Conservation (phyloP, 108 stramenopile species). For the Fragilariopsis cylindrus region DNA sequence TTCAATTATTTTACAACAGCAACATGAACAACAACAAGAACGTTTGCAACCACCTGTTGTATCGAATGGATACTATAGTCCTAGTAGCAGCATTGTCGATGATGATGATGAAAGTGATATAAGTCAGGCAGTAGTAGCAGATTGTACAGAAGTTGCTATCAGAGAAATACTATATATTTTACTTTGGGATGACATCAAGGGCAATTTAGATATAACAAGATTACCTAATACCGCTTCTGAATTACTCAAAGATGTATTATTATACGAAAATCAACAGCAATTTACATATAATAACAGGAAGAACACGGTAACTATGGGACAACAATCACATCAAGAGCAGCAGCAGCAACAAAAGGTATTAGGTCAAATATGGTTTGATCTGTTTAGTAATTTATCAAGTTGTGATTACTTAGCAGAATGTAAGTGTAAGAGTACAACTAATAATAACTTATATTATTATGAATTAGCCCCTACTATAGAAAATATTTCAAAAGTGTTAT, state of each 20-base stretch:
- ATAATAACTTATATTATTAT: conserved; percentile 31
- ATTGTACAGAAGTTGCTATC: conserved; percentile 41
- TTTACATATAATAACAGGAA: neutral
- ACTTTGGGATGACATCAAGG: conserved; percentile 34
- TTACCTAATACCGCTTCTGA: conserved; percentile 29
- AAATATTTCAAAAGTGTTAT: conserved; percentile 27
- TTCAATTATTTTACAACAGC: conserved; percentile 14
- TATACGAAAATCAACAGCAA: neutral
- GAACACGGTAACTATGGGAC: too few species aligned
- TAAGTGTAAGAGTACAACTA: neutral
- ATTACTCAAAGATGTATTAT: conserved; percentile 9
- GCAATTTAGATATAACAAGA: conserved; percentile 19
- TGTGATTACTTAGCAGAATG: conserved; percentile 36
- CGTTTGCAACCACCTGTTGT: conserved; percentile 9
- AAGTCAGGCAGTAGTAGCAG: neutral
- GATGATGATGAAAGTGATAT: conserved; percentile 14
- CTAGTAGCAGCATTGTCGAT: neutral
- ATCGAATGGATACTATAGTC: conserved; percentile 37
- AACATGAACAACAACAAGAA: neutral
- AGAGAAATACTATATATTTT: conserved; percentile 38
- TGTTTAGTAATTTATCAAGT: conserved; percentile 29
- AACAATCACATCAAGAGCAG: neutral
- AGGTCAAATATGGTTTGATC: conserved; percentile 35
- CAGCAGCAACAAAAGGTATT: neutral
- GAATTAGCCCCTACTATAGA: conserved; percentile 38